Conservation (phyloP, 2,329 filamentous ascomycete genomes). For the Microsporum canis region DNA sequence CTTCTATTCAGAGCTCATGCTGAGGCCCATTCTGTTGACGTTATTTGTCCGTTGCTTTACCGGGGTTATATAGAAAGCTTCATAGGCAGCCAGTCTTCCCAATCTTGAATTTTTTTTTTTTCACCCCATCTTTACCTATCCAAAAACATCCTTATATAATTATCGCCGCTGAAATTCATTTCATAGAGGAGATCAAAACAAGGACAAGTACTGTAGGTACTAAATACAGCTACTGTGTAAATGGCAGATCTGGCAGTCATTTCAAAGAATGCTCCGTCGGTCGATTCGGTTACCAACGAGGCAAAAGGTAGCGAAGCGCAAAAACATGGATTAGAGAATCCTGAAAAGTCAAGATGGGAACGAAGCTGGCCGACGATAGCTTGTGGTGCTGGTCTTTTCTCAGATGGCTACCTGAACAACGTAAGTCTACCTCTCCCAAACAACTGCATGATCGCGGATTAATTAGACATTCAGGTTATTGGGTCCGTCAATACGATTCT, state of each 20-base stretch:
- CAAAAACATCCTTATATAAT: too few species aligned
- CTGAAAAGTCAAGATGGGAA: conserved; percentile 37
- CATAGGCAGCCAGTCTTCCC: background rate
- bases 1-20: background rate
- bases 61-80: background rate
- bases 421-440: conserved; percentile 36
- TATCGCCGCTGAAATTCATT: too few species aligned
- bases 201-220: background rate
- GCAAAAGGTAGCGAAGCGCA: background rate
- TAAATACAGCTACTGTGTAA: background rate
- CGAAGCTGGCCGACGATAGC: conserved; percentile 65
- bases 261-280: background rate
- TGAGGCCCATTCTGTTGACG: background rate
- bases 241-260: background rate
- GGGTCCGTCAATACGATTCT: conserved; percentile 77
- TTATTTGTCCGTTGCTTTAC: background rate
- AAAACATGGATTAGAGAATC: conserved; percentile 8
- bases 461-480: conserved; percentile 49
- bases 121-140: too few species aligned
- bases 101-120: too few species aligned
- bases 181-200: too few species aligned
- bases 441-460: background rate
- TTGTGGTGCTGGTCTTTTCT: conserved; percentile 81
- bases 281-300: background rate
- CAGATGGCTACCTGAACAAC: conserved; percentile 84